Evolutionary conservation across 805 yeast species (phyloP).

Genomic region (Candida silvatica): DNA sequence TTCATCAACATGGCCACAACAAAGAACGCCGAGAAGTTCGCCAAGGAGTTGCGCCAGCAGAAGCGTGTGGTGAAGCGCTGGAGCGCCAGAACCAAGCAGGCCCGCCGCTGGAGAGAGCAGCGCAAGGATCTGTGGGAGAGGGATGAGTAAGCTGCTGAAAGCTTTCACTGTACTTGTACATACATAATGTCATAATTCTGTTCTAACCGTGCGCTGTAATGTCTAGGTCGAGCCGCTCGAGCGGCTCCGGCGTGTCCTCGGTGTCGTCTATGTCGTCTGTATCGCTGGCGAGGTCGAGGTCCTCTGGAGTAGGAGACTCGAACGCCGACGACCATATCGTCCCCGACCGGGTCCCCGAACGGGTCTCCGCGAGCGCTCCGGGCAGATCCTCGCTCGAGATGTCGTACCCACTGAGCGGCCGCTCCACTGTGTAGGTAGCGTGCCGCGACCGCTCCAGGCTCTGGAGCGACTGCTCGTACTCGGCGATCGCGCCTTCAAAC

Average conservation of each 20-base stretch:
- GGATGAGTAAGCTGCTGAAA: constrained; percentile 14
- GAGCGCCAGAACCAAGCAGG: constrained; percentile 16
- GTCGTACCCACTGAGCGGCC: neutral
- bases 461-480: constrained; percentile 7
- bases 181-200: too few species aligned
- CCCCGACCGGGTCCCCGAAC: neutral
- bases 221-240: too few species aligned
- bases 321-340: neutral
- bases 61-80: constrained; percentile 17
- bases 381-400: neutral
- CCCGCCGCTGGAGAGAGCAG: constrained; percentile 15
- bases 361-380: neutral
- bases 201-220: too few species aligned
- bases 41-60: constrained; percentile 12
- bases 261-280: too few species aligned
- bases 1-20: constrained; percentile 24
- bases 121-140: constrained; percentile 19
- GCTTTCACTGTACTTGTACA: too few species aligned
- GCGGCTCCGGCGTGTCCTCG: too few species aligned
- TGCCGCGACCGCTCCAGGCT: constrained; percentile 1
- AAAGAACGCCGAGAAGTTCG: constrained; percentile 13
- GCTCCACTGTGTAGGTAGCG: neutral
- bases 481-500: constrained; percentile 5
- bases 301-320: too few species aligned
- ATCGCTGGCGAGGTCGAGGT: too few species aligned